A percentile compares a stretch with the other conserved stretches of the same genome.
Evolutionary conservation across 2,329 filamentous ascomycete genomes (phyloP).

Genomic region (Lachnellula arida): DNA sequence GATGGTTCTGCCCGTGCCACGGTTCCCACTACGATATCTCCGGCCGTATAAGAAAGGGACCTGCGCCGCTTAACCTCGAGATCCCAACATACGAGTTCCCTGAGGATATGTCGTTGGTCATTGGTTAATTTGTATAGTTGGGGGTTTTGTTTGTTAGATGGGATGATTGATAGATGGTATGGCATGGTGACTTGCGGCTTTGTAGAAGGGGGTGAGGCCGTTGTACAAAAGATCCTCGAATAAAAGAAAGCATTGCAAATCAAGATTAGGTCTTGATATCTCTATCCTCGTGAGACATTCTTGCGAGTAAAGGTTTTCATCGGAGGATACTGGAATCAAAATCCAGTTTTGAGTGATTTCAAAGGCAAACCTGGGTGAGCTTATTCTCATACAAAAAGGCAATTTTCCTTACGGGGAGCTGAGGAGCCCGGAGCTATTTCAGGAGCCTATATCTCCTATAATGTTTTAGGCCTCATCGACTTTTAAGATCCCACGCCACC

Average conservation of each 20-base stretch:
- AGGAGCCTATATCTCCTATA: too few relatives aligned
- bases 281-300: too few relatives aligned
- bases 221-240: constrained; percentile 33
- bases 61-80: constrained; percentile 95
- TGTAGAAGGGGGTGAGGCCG: constrained; percentile 31
- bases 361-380: too few relatives aligned
- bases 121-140: constrained; percentile 62
- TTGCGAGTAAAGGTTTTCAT: too few relatives aligned
- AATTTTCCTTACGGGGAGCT: too few relatives aligned
- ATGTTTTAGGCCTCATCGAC: too few relatives aligned
- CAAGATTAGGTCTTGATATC: neutral
- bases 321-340: too few relatives aligned
- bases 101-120: constrained; percentile 80
- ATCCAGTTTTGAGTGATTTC: too few relatives aligned
- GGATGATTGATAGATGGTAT: constrained; percentile 38
- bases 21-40: constrained; percentile 99
- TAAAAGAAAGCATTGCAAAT: constrained; percentile 8
- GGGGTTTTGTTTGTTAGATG: constrained; percentile 35
- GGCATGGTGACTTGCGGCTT: constrained; percentile 37
- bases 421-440: too few relatives aligned
- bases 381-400: too few relatives aligned
- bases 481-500: too few relatives aligned
- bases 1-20: constrained; percentile 99
- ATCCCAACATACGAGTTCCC: constrained; percentile 90
- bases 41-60: constrained; percentile 94